A percentile compares a stretch with the other conserved stretches of the same genome.
These are phyloP conservation scores for Dactylonectria macrodidyma DNA, from an alignment of 2,329 filamentous ascomycete species.

Conservation along the genomic window DNA sequence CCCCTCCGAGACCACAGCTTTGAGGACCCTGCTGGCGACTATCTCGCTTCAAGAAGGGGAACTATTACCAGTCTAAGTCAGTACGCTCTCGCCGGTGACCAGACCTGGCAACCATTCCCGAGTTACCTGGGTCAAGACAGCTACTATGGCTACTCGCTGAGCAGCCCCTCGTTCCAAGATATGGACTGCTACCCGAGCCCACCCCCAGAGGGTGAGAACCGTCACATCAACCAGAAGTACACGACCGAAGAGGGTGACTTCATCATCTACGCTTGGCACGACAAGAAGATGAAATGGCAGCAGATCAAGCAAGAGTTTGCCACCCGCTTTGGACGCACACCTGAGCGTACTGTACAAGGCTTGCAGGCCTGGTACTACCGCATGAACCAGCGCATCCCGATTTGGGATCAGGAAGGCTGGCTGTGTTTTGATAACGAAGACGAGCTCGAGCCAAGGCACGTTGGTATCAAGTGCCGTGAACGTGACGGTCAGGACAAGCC, in stretches of 20 bases:
- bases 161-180: conserved; percentile 44
- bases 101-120: conserved; percentile 39
- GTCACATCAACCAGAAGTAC: conserved; percentile 62
- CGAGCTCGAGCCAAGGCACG: conserved; percentile 54
- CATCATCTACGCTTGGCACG: conserved; percentile 61
- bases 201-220: conserved; percentile 54
- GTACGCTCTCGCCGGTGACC: conserved; percentile 36
- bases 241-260: conserved; percentile 60
- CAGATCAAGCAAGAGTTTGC: conserved; percentile 58
- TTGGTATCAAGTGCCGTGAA: conserved; percentile 58
- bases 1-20: conserved; percentile 14
- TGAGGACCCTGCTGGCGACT: conserved; percentile 29
- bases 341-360: conserved; percentile 57
- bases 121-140: conserved; percentile 40
- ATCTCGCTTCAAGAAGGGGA: conserved; percentile 31
- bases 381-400: conserved; percentile 59
- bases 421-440: conserved; percentile 58
- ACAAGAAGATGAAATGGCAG: conserved; percentile 61
- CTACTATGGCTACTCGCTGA: conserved; percentile 42
- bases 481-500: conserved; percentile 55
- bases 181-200: conserved; percentile 54
- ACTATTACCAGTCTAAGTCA: conserved; percentile 38
- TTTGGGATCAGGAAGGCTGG: conserved; percentile 58
- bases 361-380: conserved; percentile 62
- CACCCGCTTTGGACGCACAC: conserved; percentile 55